Conservation (phyloP, 768 basidiomycete genomes). For the Mycena olivaceomarginata region DNA sequence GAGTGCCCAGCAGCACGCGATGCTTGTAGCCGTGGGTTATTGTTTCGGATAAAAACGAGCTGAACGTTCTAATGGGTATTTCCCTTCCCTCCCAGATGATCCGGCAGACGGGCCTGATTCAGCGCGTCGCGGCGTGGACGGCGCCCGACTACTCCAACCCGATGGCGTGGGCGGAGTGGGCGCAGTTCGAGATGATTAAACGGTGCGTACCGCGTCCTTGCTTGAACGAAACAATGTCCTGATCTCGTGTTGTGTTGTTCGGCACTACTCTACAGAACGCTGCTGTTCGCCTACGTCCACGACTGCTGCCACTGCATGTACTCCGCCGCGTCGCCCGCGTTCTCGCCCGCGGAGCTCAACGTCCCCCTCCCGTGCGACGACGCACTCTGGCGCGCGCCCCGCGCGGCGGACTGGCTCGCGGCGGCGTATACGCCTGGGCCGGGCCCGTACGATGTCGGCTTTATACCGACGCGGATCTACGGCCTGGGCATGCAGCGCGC, state of each 20-base stretch:
- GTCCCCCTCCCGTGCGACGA: conserved; percentile 76
- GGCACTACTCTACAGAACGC: conserved; percentile 49
- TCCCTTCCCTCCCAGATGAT: conserved; percentile 62
- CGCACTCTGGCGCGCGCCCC: conserved; percentile 69
- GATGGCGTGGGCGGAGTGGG: conserved; percentile 76
- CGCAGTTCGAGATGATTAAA: conserved; percentile 72
- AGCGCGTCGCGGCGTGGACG: conserved; percentile 65
- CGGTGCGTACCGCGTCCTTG: conserved; percentile 60
- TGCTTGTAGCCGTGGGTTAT: conserved; percentile 74
- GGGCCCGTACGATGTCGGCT: conserved; percentile 63
- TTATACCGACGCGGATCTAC: conserved; percentile 51
- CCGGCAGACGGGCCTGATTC: conserved; percentile 65
- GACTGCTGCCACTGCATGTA: conserved; percentile 75
- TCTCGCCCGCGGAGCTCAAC: conserved; percentile 67
- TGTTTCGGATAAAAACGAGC: background rate
- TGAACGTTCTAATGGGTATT: background rate
- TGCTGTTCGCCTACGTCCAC: conserved; percentile 72
- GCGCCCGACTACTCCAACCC: conserved; percentile 59
- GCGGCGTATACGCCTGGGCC: conserved; percentile 54
- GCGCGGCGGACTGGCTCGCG: conserved; percentile 68
- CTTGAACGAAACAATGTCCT: background rate
- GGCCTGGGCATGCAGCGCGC: conserved; percentile 64
- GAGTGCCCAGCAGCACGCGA: conserved; percentile 70
- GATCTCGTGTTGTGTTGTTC: conserved; percentile 4
- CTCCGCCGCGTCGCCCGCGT: conserved; percentile 69